Evolutionary conservation across 768 basidiomycete genomes (phyloP).

Genomic region (Royoungia palumana): DNA sequence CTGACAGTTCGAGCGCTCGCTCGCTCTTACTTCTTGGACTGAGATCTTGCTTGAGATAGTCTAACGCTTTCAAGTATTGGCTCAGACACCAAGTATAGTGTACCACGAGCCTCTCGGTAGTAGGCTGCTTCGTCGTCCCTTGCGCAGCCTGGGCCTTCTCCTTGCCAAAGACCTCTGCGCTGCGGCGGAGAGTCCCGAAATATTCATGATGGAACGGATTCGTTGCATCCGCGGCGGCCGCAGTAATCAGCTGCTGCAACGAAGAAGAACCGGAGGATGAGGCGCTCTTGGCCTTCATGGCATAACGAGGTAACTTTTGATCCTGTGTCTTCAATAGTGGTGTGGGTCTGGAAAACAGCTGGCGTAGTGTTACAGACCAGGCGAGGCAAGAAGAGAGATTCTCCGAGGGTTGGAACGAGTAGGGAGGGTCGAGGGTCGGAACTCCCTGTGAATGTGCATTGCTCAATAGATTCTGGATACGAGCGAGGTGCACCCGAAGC

Average conservation of each 20-base stretch:
- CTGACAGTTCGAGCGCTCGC: conserved; percentile 10
- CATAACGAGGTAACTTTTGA: not conserved
- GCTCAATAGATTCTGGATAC: conserved; percentile 11
- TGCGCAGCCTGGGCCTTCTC: not conserved
- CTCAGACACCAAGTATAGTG: conserved; percentile 1
- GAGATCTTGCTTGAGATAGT: conserved; percentile 4
- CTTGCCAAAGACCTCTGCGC: conserved; percentile 7
- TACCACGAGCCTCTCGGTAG: not conserved
- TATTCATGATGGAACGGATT: conserved; percentile 7
- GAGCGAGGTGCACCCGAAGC: conserved; percentile 8
- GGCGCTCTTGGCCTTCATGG: not conserved
- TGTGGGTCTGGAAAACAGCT: not conserved
- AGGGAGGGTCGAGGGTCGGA: not conserved
- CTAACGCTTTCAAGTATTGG: not conserved
- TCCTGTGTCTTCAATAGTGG: not conserved
- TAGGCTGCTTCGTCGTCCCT: not conserved
- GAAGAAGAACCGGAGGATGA: not conserved
- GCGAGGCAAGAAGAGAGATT: not conserved
- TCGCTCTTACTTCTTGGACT: conserved; percentile 12
- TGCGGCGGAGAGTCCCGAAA: conserved; percentile 4
- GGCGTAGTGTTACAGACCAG: not conserved
- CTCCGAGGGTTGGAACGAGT: conserved; percentile 1
- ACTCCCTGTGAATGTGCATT: not conserved
- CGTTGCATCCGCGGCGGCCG: not conserved
- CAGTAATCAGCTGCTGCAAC: not conserved